A percentile compares a stretch with the other conserved stretches of the same genome.
phyloP scores from a whole-genome alignment of 768 basidiomycete genomes.

The Suillus placidus region DNA sequence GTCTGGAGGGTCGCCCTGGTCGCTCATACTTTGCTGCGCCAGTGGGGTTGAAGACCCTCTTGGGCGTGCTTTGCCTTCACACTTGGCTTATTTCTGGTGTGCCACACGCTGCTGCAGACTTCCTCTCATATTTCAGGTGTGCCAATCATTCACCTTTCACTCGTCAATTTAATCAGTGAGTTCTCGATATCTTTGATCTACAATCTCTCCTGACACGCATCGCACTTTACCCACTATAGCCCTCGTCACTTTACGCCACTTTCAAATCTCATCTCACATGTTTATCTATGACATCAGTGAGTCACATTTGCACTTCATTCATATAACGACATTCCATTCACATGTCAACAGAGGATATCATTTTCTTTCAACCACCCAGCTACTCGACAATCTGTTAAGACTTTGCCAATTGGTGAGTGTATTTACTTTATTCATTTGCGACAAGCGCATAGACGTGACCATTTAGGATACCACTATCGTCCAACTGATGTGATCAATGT shows the following conservation, averaged over 20 bases:
- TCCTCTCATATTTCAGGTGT: background rate
- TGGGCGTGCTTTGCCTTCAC: background rate
- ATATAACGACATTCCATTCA: background rate
- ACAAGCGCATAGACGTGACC: too few species aligned
- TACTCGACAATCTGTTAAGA: too few species aligned
- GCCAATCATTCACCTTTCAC: background rate
- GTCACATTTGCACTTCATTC: background rate
- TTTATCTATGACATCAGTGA: background rate
- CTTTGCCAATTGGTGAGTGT: too few species aligned
- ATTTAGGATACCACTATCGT: too few species aligned
- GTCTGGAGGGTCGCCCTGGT: background rate
- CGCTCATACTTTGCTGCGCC: background rate
- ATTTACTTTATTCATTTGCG: too few species aligned
- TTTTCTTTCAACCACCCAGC: background rate
- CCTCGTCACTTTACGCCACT: background rate
- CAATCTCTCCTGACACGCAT: background rate
- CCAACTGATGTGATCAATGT: too few species aligned
- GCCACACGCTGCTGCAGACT: background rate
- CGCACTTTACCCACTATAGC: background rate
- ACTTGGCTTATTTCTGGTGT: background rate
- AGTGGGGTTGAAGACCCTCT: slow-evolving; percentile 4
- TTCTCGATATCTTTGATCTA: background rate
- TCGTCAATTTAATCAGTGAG: background rate
- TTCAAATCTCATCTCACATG: background rate
- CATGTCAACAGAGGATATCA: background rate